Base-by-base conservation (phyloP, 805 yeast genomes). In the Wickerhamomyces canadensis region DNA sequence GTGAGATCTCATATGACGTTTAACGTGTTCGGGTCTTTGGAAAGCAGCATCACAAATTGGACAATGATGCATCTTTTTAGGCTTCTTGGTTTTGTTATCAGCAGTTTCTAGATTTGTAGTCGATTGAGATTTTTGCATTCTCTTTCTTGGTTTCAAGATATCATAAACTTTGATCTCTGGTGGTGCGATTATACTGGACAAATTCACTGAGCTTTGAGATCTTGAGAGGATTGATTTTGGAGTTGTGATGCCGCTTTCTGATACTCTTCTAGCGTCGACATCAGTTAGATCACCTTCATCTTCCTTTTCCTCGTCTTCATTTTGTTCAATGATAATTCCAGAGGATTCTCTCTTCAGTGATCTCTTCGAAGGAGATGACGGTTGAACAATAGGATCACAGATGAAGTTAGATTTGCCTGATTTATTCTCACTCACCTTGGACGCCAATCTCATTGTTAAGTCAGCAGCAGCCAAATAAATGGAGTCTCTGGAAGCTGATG, bases 1-100 rank as follows among this genome's bases (percentile, higher is more conserved):
- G 58, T 88, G 97, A 1, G 88, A 68, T 47, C 88, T 69, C 56
- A 70, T 62, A 59, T 88, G 96, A 50, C 80, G 83, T 42, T 71
- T 80, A 21, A 80, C 87, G 55, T 80, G 87, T 49, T 80, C 87
- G 3, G 87, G 83, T 45, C 84, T 58, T 54, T 78, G 85, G 64
- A 79, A 79, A 35, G 72, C 58, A 27, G 77, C 68, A 33, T 72
- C 75, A 52, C 86, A 78, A 29, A 78, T 54, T 2, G 84, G 84
- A 59, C 87, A 80, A 45, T 67, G 68, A 55, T 80, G 84, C 35
- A 67, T 65, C 55, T 78, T 80, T 50, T 75, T 77, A 34, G 46
- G 46, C 25, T 53, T 72, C 68, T 36, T 65, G 16, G 18, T 34
- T 35, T 29, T 33, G 13, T 31, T 34, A 5, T 34, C 39, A 54